Evolutionary conservation across 225 moss, liverwort and hornwort species (phyloP).

Genomic region (Polytrichum formosum): DNA sequence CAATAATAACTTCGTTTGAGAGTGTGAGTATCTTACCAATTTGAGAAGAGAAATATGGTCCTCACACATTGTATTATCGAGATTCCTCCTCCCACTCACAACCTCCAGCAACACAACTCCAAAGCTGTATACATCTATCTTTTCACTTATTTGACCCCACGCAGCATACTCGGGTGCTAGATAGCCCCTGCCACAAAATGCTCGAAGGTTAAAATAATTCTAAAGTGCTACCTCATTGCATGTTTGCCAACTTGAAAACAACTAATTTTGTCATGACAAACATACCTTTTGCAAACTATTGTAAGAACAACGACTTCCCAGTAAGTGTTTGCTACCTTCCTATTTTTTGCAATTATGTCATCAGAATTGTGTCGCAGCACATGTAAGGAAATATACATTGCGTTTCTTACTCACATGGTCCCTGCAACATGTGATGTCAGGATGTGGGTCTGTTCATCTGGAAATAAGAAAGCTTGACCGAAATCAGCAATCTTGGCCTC

Average conservation of each 20-base stretch:
- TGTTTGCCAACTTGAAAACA: not conserved
- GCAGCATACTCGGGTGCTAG: not conserved
- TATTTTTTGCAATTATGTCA: not conserved
- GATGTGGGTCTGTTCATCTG: slow-evolving; percentile 11
- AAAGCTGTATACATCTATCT: slow-evolving; percentile 13
- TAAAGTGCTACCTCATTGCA: not conserved
- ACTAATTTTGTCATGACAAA: not conserved
- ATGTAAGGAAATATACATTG: not conserved
- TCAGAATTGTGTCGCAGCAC: not conserved
- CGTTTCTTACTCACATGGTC: not conserved
- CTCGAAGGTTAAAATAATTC: not conserved
- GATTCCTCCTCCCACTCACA: slow-evolving; percentile 9
- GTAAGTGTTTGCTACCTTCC: not conserved
- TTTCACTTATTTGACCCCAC: slow-evolving; percentile 3
- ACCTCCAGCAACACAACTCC: slow-evolving; percentile 14
- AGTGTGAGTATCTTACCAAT: not conserved
- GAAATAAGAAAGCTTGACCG: slow-evolving; percentile 12
- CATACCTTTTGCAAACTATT: not conserved
- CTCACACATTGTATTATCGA: not conserved
- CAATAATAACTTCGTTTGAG: not conserved
- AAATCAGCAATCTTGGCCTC: slow-evolving; percentile 22
- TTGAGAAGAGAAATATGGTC: not conserved
- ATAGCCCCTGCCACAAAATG: slow-evolving; percentile 7
- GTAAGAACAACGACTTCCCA: not conserved
- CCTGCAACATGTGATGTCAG: slow-evolving; percentile 1